Evolutionary conservation across 1,139 yeast species (phyloP).

Genomic region (Candida glucosophila): DNA sequence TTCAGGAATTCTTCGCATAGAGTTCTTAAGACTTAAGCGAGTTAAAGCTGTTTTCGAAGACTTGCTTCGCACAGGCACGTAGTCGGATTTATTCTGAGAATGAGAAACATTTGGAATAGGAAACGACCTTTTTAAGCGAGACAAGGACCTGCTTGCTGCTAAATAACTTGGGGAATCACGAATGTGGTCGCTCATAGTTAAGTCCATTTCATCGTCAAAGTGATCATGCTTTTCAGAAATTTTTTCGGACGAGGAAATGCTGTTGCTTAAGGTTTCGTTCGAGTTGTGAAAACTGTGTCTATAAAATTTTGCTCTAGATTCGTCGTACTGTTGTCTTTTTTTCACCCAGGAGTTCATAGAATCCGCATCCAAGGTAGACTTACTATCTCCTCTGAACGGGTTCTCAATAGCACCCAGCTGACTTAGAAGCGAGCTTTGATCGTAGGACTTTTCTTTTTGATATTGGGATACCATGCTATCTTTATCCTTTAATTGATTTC

Average conservation of each 20-base stretch:
- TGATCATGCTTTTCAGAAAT: neutral
- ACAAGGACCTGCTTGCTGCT: conserved; percentile 14
- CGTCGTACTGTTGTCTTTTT: conserved; percentile 42
- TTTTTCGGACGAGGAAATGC: conserved; percentile 2
- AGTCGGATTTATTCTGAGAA: conserved; percentile 7
- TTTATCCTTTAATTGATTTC: conserved; percentile 13
- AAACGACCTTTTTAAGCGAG: conserved; percentile 15
- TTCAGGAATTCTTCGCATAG: neutral
- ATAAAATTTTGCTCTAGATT: conserved; percentile 11
- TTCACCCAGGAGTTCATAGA: conserved; percentile 45
- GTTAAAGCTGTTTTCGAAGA: conserved; percentile 3
- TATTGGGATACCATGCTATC: conserved; percentile 25
- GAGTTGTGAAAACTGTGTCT: conserved; percentile 23
- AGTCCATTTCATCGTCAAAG: too few species aligned
- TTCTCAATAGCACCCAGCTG: conserved; percentile 2
- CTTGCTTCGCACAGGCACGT: neutral
- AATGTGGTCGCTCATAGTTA: too few species aligned
- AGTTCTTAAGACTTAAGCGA: conserved; percentile 4
- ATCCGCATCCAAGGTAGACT: conserved; percentile 26
- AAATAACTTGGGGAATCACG: too few species aligned
- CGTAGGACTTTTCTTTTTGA: conserved; percentile 24
- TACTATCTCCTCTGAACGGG: conserved; percentile 23
- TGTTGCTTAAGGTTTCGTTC: conserved; percentile 17
- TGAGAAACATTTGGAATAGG: too few species aligned
- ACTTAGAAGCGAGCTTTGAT: conserved; percentile 9